phyloP scores from a whole-genome alignment of 495 filamentous ascomycete species.

The Lepraria neglecta region DNA sequence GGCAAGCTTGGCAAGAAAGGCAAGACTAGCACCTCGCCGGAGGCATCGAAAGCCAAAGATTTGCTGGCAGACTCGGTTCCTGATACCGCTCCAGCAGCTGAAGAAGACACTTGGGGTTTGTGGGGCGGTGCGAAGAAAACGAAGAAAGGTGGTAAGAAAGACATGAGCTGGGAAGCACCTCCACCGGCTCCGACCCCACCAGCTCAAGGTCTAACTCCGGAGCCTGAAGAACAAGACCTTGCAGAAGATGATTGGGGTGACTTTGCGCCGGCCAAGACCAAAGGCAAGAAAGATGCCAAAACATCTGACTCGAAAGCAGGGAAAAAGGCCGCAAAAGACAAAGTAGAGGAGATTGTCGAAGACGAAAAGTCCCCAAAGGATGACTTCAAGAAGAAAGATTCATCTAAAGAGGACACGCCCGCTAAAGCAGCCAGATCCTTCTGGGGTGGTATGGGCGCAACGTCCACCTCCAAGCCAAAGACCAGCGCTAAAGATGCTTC shows the following conservation, averaged over 20 bases:
- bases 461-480: conserved; percentile 35
- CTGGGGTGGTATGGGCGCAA: conserved; percentile 42
- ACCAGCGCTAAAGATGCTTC: conserved; percentile 38
- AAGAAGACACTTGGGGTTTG: conserved; percentile 23
- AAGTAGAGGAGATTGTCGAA: conserved; percentile 27
- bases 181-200: conserved; percentile 49
- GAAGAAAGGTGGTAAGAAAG: conserved; percentile 38
- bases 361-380: conserved; percentile 25
- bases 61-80: conserved; percentile 26
- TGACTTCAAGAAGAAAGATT: conserved; percentile 20
- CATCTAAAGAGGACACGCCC: conserved; percentile 30
- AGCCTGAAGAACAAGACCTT: conserved; percentile 35
- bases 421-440: conserved; percentile 40
- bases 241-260: conserved; percentile 40
- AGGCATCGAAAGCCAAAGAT: conserved; percentile 26
- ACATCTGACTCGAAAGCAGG: conserved; percentile 18
- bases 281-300: conserved; percentile 31
- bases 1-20: conserved; percentile 29
- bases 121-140: conserved; percentile 28
- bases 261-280: conserved; percentile 31
- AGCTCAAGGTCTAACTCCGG: conserved; percentile 42
- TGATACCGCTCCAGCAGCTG: conserved; percentile 16
- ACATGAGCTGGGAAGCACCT: conserved; percentile 40
- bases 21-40: conserved; percentile 19
- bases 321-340: conserved; percentile 25